phyloP scores from a whole-genome alignment of 75 land plant genomes.

The Azolla pinnata region DNA sequence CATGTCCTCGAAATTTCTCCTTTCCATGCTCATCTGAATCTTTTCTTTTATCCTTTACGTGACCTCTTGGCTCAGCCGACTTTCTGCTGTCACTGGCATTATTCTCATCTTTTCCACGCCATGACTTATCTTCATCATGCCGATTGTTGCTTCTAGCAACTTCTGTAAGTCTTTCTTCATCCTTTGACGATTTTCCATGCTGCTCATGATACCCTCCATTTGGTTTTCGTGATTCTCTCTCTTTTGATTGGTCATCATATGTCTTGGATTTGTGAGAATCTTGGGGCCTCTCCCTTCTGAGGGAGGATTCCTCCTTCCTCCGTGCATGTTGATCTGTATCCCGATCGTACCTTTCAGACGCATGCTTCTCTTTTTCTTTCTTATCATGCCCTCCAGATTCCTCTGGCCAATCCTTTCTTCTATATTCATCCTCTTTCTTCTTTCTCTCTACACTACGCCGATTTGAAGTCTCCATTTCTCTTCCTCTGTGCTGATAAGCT shows the following conservation, averaged over 20 bases:
- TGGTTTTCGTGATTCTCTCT: background rate
- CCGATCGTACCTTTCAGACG: background rate
- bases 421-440: slow-evolving; percentile 5
- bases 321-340: background rate
- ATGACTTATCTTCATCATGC: slow-evolving; percentile 4
- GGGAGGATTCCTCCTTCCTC: background rate
- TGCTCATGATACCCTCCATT: slow-evolving; percentile 1
- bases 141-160: background rate
- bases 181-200: background rate
- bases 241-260: background rate
- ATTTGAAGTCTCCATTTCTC: background rate
- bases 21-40: background rate
- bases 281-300: background rate
- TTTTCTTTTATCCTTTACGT: slow-evolving; percentile 3
- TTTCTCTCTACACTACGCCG: slow-evolving; percentile 1
- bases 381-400: background rate
- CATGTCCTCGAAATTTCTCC: background rate
- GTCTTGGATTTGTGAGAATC: background rate
- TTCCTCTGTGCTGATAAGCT: background rate
- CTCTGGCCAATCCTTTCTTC: slow-evolving; percentile 4
- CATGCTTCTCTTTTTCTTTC: background rate
- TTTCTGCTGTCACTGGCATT: slow-evolving; percentile 1
- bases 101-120: slow-evolving; percentile 4
- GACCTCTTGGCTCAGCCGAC: background rate
- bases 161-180: background rate